phyloP scores from a whole-genome alignment of 108 stramenopile genomes.

The Parietichytrium sp. region DNA sequence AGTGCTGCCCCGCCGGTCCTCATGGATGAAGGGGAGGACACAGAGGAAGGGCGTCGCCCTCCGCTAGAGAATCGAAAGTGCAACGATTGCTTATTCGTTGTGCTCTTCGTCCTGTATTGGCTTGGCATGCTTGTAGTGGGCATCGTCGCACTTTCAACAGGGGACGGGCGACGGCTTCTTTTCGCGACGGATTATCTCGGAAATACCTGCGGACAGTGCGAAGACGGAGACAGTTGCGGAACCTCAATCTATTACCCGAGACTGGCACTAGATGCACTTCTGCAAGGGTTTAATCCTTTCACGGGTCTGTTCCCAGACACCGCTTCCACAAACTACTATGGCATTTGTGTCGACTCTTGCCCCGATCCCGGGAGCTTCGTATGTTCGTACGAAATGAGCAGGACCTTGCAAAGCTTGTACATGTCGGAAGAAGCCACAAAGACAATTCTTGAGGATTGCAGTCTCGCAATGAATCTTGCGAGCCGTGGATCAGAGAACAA shows the following conservation, averaged over 20 bases:
- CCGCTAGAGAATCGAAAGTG: no score
- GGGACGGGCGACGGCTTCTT: not conserved
- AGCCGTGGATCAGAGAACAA: not conserved
- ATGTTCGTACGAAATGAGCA: not conserved
- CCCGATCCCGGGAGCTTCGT: not conserved
- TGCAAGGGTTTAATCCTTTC: not conserved
- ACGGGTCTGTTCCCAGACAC: not conserved
- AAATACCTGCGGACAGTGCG: not conserved
- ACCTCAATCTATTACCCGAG: slow-evolving; percentile 23
- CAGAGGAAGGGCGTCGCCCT: no score
- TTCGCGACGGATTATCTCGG: slow-evolving; percentile 33
- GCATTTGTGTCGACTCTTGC: not conserved
- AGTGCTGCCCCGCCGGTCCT: no score
- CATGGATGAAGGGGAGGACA: no score
- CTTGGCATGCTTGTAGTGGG: not conserved
- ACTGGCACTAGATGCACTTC: not conserved
- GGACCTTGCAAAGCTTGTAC: not conserved
- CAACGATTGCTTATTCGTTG: not conserved
- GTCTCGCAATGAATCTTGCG: not conserved
- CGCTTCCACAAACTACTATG: not conserved
- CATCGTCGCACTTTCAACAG: not conserved
- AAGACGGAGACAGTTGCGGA: slow-evolving; percentile 25
- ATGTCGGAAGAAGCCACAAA: not conserved
- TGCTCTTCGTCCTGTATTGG: not conserved
- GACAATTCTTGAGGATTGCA: not conserved